These are phyloP conservation scores for Medicago arabica DNA, from an alignment of 306 rosid genomes.

Conservation along the genomic window DNA sequence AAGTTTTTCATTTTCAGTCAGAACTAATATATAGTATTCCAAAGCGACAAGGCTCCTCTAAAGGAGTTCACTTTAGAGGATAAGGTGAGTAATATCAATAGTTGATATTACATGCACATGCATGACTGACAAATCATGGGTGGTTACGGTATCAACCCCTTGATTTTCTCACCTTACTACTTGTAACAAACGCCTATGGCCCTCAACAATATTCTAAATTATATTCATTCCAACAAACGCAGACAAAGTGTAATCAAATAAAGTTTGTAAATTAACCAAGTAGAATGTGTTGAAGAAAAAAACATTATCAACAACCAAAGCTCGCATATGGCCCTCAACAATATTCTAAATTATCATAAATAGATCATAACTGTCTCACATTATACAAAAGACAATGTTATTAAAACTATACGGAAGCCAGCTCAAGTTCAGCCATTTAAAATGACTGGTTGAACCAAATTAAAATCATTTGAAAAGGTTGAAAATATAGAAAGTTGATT, in stretches of 20 bases:
- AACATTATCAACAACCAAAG: slow-evolving; percentile 5
- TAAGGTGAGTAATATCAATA: too few relatives aligned
- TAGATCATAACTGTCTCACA: slow-evolving; percentile 5
- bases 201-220: too few relatives aligned
- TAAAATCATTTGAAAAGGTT: slow-evolving; percentile 3
- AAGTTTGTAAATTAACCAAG: slow-evolving; percentile 6
- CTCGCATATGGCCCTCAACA: not conserved
- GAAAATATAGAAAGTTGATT: not conserved
- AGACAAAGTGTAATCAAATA: not conserved
- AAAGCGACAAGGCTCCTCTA: not conserved
- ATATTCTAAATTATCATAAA: not conserved
- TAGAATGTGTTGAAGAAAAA: not conserved
- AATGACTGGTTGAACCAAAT: not conserved
- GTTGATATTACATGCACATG: too few relatives aligned
- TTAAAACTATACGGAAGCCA: not conserved
- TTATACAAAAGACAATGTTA: not conserved
- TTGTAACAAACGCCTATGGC: too few relatives aligned
- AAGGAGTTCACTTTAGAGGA: too few relatives aligned
- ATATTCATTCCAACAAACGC: slow-evolving; percentile 25
- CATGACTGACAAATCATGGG: too few relatives aligned
- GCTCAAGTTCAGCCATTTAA: slow-evolving; percentile 10
- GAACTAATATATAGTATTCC: not conserved
- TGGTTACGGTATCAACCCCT: too few relatives aligned
- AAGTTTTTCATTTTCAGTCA: slow-evolving; percentile 27
- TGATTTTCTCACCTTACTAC: too few relatives aligned